Evolutionary conservation across 2,329 filamentous ascomycete genomes (phyloP), one percentile per base, ranked within the genome.

Genomic region (Rutstroemia sydowiana): DNA sequence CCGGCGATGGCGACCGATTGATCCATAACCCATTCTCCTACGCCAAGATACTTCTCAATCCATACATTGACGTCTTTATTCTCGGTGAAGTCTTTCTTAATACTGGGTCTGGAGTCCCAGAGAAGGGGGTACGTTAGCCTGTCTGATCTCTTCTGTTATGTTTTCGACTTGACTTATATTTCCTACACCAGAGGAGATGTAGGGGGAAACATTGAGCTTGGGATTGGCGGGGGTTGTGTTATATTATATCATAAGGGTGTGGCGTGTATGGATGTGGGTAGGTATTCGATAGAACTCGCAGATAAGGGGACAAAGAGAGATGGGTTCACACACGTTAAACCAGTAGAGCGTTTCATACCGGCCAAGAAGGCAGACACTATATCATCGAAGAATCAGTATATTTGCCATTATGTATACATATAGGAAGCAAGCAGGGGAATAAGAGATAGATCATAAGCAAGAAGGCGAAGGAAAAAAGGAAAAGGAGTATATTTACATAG

Each of bases 21-120:
- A 70, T 98, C 93, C 90, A 98, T 95, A 59, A 96, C 87, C 82
- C 90, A 95, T 75, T 98, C 93, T 63, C 93, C 93, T 16, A 96
- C 85, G 57, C 89, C 89, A 40, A 97, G 82, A 70, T 97, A 97
- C 68, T 86, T 92, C 66, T 92, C 86, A 60, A 97, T 82, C 90
- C 91, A 97, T 65, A 84, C 85, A 68, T 86, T 85, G 61, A 93
- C 71, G 57, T 91, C 85, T 68, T 88, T 87, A 70, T 84, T 92
- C 53, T 95, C 88, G 67, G 85, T 79, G 65, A 95, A 79, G 59
- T 96, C 90, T 64, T 87, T 85, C 74, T 90, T 88, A 72, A 98
- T 79, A 77, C 93, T 96, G 71, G 80, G 77, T 68, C 78, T 84
- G 68, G 66, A 67, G 66, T 68, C 69, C 72, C 65, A 58, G 59